These are phyloP conservation scores for Pythium aquatile DNA, from an alignment of 352 stramenopile species.

Conservation along the genomic window DNA sequence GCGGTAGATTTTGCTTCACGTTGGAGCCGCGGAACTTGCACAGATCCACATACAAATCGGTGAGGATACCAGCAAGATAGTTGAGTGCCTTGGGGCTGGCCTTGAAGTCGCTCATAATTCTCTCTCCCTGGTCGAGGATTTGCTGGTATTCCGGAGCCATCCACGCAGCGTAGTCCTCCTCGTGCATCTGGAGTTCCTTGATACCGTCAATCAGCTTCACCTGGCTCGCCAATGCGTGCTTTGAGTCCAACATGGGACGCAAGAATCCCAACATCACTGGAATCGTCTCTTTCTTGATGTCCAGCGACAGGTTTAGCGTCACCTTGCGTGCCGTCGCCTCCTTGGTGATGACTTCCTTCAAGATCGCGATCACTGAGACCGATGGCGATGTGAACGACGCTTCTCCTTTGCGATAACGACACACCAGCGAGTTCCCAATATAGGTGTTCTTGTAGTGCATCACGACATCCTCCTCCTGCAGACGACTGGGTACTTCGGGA, in stretches of 20 bases:
- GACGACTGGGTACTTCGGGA: conserved; percentile 65
- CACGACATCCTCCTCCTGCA: conserved; percentile 66
- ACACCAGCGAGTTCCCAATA: conserved; percentile 68
- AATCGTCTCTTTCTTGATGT: conserved; percentile 80
- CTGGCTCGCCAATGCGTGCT: conserved; percentile 69
- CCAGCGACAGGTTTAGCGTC: conserved; percentile 74
- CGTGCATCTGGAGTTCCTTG: conserved; percentile 82
- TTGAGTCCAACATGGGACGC: conserved; percentile 61
- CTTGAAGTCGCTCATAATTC: conserved; percentile 76
- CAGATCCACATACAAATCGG: conserved; percentile 82
- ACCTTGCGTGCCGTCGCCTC: conserved; percentile 79
- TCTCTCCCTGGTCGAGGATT: conserved; percentile 62
- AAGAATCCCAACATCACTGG: conserved; percentile 66
- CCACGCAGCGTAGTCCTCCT: conserved; percentile 66
- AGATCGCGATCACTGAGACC: conserved; percentile 79
- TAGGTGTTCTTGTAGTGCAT: conserved; percentile 83
- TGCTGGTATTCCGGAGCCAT: conserved; percentile 81
- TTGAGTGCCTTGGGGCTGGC: conserved; percentile 66
- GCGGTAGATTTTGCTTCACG: conserved; percentile 68
- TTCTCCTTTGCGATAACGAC: conserved; percentile 72
- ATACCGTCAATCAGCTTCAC: conserved; percentile 83
- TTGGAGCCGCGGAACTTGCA: conserved; percentile 83
- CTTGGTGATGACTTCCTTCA: conserved; percentile 85
- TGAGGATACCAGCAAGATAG: conserved; percentile 78
- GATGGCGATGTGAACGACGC: conserved; percentile 75